Evolutionary conservation across 495 filamentous ascomycete species (phyloP), one percentile per base, ranked within the genome.

Genomic region (Neurospora cerealis): DNA sequence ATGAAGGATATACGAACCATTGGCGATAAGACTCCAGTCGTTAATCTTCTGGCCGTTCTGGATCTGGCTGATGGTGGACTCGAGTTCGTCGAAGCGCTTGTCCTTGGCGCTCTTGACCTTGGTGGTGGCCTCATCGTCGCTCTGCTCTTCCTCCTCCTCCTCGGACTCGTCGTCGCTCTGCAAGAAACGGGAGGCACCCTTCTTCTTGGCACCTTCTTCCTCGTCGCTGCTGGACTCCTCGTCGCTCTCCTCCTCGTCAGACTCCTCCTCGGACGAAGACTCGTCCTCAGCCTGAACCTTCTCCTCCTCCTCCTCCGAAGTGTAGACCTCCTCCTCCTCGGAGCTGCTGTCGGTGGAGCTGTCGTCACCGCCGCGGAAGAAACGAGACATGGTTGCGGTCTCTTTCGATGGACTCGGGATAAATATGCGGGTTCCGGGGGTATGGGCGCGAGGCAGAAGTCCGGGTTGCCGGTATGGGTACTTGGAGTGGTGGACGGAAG

Each of bases 41-140:
- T 91, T 93, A 78, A 98, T 99, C 88, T 96, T 98, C 81, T 95
- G 86, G 17, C 93, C 94, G 86, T 99, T 99, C 77, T 97, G 95
- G 75, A 98, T 98, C 73, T 91, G 83, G 79, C 91, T 90, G 73
- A 98, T 91, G 60, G 90, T 97, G 62, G 89, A 88, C 83, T 98
- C 96, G 73, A 99, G 87, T 80, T 97, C 96, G 79, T 97, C 96
- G 73, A 94, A 84, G 48, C 96, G 88, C 87, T 99, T 99, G 83
- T 98, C 95, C 85, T 98, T 98, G 71, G 94, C 95, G 82, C 94
- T 97, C 89, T 97, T 98, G 74, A 96, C 84, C 71, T 93, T 95
- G 71, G 90, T 89, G 73, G 89, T 88, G 62, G 93, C 93, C 74
- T 96, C 95, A 73, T 93, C 93, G 77, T 93, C 92, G 77, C 90